Conservation (phyloP, 2,329 filamentous ascomycete species). For the Aspergillus persii region DNA sequence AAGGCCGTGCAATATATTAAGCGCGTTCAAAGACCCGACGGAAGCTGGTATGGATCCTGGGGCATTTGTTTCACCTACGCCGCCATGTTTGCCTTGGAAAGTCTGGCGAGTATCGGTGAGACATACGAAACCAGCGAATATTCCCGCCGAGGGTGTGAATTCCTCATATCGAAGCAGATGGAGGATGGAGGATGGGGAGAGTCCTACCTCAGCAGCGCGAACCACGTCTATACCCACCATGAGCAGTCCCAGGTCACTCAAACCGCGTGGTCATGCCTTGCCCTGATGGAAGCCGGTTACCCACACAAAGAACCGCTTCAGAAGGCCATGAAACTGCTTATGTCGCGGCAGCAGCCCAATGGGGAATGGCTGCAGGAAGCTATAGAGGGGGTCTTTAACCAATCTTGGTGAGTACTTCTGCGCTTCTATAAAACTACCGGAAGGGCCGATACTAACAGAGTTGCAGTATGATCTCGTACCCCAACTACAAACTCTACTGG, state of each 20-base stretch:
- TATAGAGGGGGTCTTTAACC: conserved; percentile 98
- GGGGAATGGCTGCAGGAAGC: conserved; percentile 95
- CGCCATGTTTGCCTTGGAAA: conserved; percentile 92
- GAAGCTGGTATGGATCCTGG: conserved; percentile 98
- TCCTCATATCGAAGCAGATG: conserved; percentile 80
- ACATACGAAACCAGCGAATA: conserved; percentile 70
- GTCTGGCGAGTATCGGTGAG: conserved; percentile 76
- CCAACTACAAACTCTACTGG: conserved; percentile 98
- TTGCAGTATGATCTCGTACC: conserved; percentile 89
- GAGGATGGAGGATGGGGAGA: conserved; percentile 95
- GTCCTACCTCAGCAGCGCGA: conserved; percentile 83
- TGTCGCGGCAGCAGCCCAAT: conserved; percentile 79
- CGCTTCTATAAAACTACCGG: background rate
- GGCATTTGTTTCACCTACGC: conserved; percentile 98
- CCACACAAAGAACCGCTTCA: conserved; percentile 70
- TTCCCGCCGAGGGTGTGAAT: conserved; percentile 75
- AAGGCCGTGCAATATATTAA: conserved; percentile 82
- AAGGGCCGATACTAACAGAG: conserved; percentile 20
- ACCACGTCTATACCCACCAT: conserved; percentile 71
- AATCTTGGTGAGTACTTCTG: conserved; percentile 68
- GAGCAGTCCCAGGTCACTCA: conserved; percentile 85
- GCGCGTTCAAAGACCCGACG: conserved; percentile 70
- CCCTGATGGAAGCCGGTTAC: conserved; percentile 77
- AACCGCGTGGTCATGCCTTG: conserved; percentile 87
- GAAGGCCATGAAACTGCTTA: conserved; percentile 74